Evolutionary conservation across 768 basidiomycete genomes (phyloP).

Genomic region (Xerocomus brunneocitrinus): DNA sequence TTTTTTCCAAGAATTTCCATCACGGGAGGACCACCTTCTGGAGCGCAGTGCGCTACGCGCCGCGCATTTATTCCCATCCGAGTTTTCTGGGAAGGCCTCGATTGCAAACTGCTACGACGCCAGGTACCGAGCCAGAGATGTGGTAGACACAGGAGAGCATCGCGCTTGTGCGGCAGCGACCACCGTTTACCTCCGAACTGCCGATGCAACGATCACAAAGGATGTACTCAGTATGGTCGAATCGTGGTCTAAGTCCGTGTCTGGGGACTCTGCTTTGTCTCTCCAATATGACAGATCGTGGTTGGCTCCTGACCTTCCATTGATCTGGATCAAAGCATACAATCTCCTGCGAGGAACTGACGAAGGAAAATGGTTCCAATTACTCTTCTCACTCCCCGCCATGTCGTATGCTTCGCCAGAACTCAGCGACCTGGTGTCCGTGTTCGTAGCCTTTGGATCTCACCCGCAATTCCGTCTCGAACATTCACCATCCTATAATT

Average conservation of each 20-base stretch:
- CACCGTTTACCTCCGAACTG: not conserved
- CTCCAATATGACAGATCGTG: constrained; percentile 23
- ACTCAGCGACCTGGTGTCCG: constrained; percentile 14
- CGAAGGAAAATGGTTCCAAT: constrained; percentile 8
- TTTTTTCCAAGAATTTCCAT: constrained; percentile 2
- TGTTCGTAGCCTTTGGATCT: constrained; percentile 29
- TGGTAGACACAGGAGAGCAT: constrained; percentile 3
- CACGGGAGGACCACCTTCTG: constrained; percentile 6
- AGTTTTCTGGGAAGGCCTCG: not conserved
- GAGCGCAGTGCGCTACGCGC: constrained; percentile 10
- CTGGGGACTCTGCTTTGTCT: constrained; percentile 1
- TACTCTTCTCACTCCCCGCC: constrained; percentile 28
- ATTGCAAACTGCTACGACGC: not conserved
- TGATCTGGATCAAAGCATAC: constrained; percentile 26
- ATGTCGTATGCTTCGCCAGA: constrained; percentile 24
- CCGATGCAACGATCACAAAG: not conserved
- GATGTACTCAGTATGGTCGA: constrained; percentile 6
- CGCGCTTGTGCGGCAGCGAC: constrained; percentile 9
- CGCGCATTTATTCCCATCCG: not conserved
- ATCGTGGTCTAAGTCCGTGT: not conserved
- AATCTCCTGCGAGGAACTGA: constrained; percentile 17
- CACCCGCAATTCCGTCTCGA: constrained; percentile 5
- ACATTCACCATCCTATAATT: constrained; percentile 10
- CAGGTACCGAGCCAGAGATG: constrained; percentile 7
- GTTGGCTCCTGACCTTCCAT: constrained; percentile 17